Evolutionary conservation across 306 rosid species (phyloP), one percentile per base, ranked within the genome.

Genomic region (Amphicarpaea edgeworthii): DNA sequence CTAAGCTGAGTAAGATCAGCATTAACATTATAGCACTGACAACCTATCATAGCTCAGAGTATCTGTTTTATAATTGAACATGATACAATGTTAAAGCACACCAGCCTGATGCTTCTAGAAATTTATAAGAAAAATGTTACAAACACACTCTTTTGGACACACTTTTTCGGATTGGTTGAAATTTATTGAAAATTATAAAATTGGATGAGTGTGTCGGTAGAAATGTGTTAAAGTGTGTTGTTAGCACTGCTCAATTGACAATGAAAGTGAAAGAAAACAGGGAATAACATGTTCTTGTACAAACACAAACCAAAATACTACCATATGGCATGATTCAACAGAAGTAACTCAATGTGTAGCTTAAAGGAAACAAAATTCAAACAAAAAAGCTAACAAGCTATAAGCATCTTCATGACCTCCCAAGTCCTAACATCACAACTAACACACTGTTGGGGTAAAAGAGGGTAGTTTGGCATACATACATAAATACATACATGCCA

Each of bases 41-140:
- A 6, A 6, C 42, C 63, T 46, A 57, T 63, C 23, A 62, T 32
- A 12, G 50, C 17, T 59, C 24, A 41, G 21, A n/a, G 28, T 7
- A 64, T 38, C 4, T 10, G 15, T 19, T 43, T 43, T 43, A 24
- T 40, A 45, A 19, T 38, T 34, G 28, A 45, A 6, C 40, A 34
- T 34, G 40, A 34, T 34, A 70, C 20, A 50, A 46, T 14, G 43
- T 11, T 49, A 32, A 37, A 49, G 79, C 77, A 77, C 68, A 77
- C 37, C 12, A 58, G 46, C 26, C 24, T 42, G 43, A 58, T n/a
- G 12, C 80, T 51, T 57, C 60, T 3, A 28, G 20, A 66, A 62
- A 58, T n/a, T n/a, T n/a, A n/a, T n/a, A n/a, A n/a, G n/a, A n/a
- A n/a, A n/a, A n/a, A n/a, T n/a, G n/a, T n/a, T n/a, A n/a, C n/a